Base-by-base conservation (phyloP, 495 filamentous ascomycete genomes). In the Annulohypoxylon moriforme region DNA sequence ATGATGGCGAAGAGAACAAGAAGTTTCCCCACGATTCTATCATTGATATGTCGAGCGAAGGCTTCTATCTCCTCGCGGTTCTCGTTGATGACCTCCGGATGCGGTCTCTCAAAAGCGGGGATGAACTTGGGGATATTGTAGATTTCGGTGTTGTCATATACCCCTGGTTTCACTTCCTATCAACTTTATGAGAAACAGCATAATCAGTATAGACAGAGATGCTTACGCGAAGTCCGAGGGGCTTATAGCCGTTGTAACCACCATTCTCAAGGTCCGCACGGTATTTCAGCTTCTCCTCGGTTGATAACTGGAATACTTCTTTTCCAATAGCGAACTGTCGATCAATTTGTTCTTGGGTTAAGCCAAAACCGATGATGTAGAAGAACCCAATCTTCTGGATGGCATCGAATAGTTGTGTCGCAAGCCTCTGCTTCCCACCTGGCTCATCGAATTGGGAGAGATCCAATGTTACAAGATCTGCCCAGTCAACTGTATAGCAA, bases 291-390 rank as follows among this genome's bases (percentile, higher is more conserved):
- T 75, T 79, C 40, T 89, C 87, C 50, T 88, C 84, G 11, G 80
- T 78, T 0, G 86, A 81, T 1, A 91, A 79, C 4, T 84, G 76
- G 73, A 88, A 88, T 56, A 89, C 83, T 42, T 85, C 79, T 46
- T 85, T 85, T 9, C 84, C 88, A 0, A 90, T 79, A 42, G 86
- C 84, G 65, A 89, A 91, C 67, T 91, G 89, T 33, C 80, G 79
- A 61, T 90, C 85, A 2, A 91, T 81, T 74, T 88, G 79, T 34
- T 89, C 87, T 67, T 89, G 85, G 49, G 76, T 78, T 14, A 90
- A 81, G 50, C 85, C 87, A 69, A 86, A 89, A 76, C 86, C 85
- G 64, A 84, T 86, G 11, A 90, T 84, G 69, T 89, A 89, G 77
- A 89, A 89, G 75, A 89, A 89, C 7, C 76, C 87, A 31, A 88